A percentile compares a stretch with the other conserved stretches of the same genome.
Conservation (phyloP, 2,329 filamentous ascomycete species). For the Penicillium griseofulvum region DNA sequence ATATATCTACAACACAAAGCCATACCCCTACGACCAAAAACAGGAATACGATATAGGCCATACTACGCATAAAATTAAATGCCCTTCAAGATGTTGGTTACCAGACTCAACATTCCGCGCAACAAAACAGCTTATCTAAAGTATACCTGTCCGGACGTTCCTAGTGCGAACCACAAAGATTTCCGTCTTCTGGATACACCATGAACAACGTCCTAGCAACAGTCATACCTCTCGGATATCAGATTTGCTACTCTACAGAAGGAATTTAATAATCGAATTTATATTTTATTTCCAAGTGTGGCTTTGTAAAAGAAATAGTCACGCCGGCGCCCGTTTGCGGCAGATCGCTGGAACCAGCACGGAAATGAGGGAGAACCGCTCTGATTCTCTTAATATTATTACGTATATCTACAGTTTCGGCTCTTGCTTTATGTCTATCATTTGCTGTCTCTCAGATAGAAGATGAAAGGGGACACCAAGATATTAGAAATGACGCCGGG, state of each 20-base stretch:
- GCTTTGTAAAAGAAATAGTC: background rate
- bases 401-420: too few relatives aligned
- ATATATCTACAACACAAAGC: too few relatives aligned
- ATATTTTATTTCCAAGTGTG: background rate
- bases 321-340: background rate
- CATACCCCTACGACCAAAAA: too few relatives aligned
- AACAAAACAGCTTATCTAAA: background rate
- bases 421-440: background rate
- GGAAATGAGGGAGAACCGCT: background rate
- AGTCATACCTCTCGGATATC: background rate
- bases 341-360: background rate
- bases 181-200: background rate
- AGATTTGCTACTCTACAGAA: background rate
- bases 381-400: background rate
- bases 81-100: background rate
- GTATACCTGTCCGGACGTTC: background rate
- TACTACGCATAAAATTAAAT: background rate
- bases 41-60: background rate
- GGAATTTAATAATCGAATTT: background rate
- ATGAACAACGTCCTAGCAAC: background rate
- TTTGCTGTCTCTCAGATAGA: background rate
- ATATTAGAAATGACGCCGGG: background rate
- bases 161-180: background rate
- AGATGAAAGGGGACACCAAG: background rate
- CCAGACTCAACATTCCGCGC: too few relatives aligned